Conservation (phyloP, 306 rosid genomes). For the Begonia fuchsioides region DNA sequence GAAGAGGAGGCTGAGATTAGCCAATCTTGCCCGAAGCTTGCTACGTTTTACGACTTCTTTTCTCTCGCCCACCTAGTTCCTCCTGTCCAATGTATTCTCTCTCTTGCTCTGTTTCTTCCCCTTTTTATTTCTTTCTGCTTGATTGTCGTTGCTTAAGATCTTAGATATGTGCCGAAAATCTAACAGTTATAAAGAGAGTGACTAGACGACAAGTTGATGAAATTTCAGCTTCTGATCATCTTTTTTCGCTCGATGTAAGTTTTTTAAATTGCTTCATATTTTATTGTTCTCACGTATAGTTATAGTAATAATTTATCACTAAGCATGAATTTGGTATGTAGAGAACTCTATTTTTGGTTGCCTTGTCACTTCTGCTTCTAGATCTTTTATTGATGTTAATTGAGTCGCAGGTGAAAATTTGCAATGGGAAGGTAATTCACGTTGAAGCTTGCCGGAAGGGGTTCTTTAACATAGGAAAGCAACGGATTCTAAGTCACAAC, state of each 20-base stretch:
- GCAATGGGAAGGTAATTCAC: slow-evolving; percentile 74
- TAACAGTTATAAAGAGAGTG: slow-evolving; percentile 61
- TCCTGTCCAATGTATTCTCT: slow-evolving; percentile 59
- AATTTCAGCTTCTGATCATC: slow-evolving; percentile 46
- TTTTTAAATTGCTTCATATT: too few relatives aligned
- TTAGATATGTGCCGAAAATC: neutral
- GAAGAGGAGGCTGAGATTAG: slow-evolving; percentile 56
- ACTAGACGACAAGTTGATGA: slow-evolving; percentile 47
- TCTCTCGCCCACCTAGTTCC: slow-evolving; percentile 80
- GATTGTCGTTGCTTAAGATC: neutral
- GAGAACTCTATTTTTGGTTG: too few relatives aligned
- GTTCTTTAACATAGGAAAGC: slow-evolving; percentile 72
- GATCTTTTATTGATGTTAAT: too few relatives aligned
- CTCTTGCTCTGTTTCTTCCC: neutral
- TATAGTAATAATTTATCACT: too few relatives aligned
- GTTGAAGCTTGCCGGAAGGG: slow-evolving; percentile 91
- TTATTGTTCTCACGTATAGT: too few relatives aligned
- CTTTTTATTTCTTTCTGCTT: neutral
- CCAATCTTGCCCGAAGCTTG: slow-evolving; percentile 69
- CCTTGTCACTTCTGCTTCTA: too few relatives aligned
- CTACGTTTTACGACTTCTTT: slow-evolving; percentile 84
- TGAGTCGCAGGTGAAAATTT: slow-evolving; percentile 56
- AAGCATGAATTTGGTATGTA: too few relatives aligned
- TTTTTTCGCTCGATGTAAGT: slow-evolving; percentile 73
- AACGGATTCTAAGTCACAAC: slow-evolving; percentile 64